phyloP scores from a whole-genome alignment of 2,329 filamentous ascomycete species.

The Aspergillus neoniger region DNA sequence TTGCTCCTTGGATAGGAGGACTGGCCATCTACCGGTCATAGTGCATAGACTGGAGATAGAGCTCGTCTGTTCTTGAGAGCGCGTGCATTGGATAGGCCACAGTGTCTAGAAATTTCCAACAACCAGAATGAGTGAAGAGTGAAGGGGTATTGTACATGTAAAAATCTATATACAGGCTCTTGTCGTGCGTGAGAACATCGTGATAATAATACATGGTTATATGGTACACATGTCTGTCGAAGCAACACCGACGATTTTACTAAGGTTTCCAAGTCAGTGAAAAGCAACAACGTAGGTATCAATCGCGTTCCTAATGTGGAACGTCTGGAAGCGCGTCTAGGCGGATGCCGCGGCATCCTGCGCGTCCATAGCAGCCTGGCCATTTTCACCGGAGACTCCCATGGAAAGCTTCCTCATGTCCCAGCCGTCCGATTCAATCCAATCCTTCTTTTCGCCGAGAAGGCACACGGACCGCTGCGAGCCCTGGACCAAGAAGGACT shows the following conservation, averaged over 20 bases:
- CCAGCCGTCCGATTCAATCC: conserved; percentile 71
- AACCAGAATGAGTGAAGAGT: conserved; percentile 10
- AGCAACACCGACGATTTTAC: not conserved
- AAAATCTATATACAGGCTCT: conserved; percentile 23
- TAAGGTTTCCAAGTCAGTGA: not conserved
- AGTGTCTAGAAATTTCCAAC: conserved; percentile 7
- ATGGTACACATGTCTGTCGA: not conserved
- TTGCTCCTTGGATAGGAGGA: conserved; percentile 37
- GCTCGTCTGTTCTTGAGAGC: conserved; percentile 49
- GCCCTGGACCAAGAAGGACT: conserved; percentile 74
- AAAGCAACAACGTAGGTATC: not conserved
- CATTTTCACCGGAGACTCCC: conserved; percentile 45
- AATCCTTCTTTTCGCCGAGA: conserved; percentile 79
- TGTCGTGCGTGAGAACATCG: conserved; percentile 20
- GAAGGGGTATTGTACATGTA: conserved; percentile 25
- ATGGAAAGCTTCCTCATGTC: conserved; percentile 73
- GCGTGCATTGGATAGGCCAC: conserved; percentile 10
- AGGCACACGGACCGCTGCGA: conserved; percentile 67
- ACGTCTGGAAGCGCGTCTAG: conserved; percentile 15
- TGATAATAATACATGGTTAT: conserved; percentile 17
- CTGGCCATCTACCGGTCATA: conserved; percentile 54
- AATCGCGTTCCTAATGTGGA: not conserved
- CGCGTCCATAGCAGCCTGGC: conserved; percentile 23
- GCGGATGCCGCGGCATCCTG: conserved; percentile 27
- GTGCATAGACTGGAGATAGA: conserved; percentile 50